Base-by-base conservation (phyloP, 768 basidiomycete species). In the Tephrocybe sp. region DNA sequence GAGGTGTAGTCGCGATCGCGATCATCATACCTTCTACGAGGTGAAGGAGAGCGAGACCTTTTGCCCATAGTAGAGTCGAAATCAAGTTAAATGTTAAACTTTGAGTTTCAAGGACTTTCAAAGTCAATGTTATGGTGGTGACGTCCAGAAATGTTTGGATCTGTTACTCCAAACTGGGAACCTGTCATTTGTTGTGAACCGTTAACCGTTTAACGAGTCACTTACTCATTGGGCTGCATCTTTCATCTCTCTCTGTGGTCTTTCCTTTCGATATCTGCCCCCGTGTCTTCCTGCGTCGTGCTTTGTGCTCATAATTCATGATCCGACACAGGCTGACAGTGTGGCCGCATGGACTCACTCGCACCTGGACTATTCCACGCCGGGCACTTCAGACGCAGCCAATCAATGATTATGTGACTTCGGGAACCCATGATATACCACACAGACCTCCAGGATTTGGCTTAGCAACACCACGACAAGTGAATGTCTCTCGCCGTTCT, bases 341-440 rank as follows among this genome's bases (percentile, higher is more conserved):
- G 40, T 55, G 54, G 52, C 53, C 56, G 36, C 36, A 53, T 43
- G 62, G 62, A 57, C 66, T 61, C 48, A 47, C 57, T 49, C 64
- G 65, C 47, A 56, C 61, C 44, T 54, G 49, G 39, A 61, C 67
- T 41, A 65, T 49, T 38, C 55, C 61, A 19, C 62, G 65, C 23
- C 71, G 78, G 20, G 64, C 55, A 51, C 56, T 86, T 17, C 78
- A 79, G 49, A 85, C 85, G 13, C 84, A 87, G 62, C 73, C 82
- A 9, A 72, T 77, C 11, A 75, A 73, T 44, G 77, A 82, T 52
- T 69, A 71, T 49, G 45, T 52, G 47, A 58, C 51, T 59, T 51
- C 60, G 46, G 69, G 70, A 33, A 68, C 67, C 31, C 53, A 58
- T 19, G 68, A 69, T 42, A 45, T 56, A 33, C 63, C 70, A n/a